Evolutionary conservation across 495 filamentous ascomycete species (phyloP), one percentile per base, ranked within the genome.

Genomic region (Hypoxylon subgilvum): DNA sequence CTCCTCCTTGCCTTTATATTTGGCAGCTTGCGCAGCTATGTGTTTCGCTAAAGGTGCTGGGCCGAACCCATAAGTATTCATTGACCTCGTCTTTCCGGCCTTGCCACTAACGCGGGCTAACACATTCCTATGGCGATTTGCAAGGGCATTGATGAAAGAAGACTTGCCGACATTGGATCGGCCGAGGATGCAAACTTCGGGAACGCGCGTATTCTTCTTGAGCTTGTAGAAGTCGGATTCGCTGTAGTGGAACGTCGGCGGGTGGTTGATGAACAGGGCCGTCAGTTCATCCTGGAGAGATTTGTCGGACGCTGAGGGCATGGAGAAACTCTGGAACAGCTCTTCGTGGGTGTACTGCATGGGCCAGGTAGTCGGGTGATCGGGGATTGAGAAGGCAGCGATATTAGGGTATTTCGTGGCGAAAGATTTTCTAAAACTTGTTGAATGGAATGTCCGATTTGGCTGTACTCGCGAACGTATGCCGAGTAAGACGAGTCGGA

Each of bases 91-190:
- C 39, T 84, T 76, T 0, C 94, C 94, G 0, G 91, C 89, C 30
- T 84, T 87, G 2, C 76, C 83, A 27, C 85, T 88, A 5, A 86
- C 88, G 71, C 85, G 83, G 52, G 86, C 87, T 5, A 85, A 63
- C 16, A 43, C 30, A 13, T 52, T 65, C 1, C 23, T 61, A 34
- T 61, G 60, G 12, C 80, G 74, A 16, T 82, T 81, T 54, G 93
- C 82, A 5, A 97, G 75, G 1, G 88, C 88, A 69, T 98, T 98
- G 53, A 97, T 75, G 18, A 97, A 77, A 6, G 85, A 88, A 23
- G 88, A 92, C 70, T 98, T 98, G 30, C 92, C 94, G 19, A 95
- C 92, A 70, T 98, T 97, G 25, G 87, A 92, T 35, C 91, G 85
- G 38, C 94, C 94, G 0, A 83, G 60, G 14, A 84, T 65, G 61